Evolutionary conservation across 2,329 filamentous ascomycete genomes (phyloP), one percentile per base, ranked within the genome.

Genomic region (Xenoacremonium recifei): DNA sequence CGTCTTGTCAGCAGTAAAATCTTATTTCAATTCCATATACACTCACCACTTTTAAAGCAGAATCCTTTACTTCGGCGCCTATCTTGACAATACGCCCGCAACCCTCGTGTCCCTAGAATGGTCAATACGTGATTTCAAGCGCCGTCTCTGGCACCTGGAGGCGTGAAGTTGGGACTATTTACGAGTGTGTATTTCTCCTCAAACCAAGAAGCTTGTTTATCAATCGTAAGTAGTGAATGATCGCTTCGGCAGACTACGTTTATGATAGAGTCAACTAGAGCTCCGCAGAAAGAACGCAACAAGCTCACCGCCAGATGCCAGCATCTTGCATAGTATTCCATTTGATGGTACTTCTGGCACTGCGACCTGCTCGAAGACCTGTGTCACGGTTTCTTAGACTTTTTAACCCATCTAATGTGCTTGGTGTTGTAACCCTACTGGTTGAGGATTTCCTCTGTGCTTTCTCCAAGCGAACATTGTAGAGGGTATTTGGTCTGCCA

Each of bases 401-500:
- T n/a, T n/a, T n/a, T n/a, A n/a, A n/a, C n/a, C n/a, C n/a, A n/a
- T n/a, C n/a, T n/a, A n/a, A n/a, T n/a, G n/a, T 4, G 0, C 3
- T 4, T 6, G 13, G 3, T 6, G 3, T 5, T 6, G 20, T 10
- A 10, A 7, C 6, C n/a, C n/a, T 45, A 50, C 48, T 19, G 48
- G 48, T 5, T 44, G 47, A 2, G 52, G 53, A 21, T 53, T 58
- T 32, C 62, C 64, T 39, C 47, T 54, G 35, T 65, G 58, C 43
- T 65, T 65, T 29, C 60, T 55, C 64, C 64, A 67, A 1, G 61
- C 64, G 35, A 51, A 48, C 64, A 67, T 67, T 3, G 59, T 60
- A 7, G 7, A 7, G 13, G 23, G 23, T 9, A 27, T 27, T 13
- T 27, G 23, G n/a, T n/a, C n/a, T n/a, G n/a, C n/a, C n/a, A n/a